Percentiles rank a stretch among this genome's conserved stretches.
phyloP scores from a whole-genome alignment of 1,284 basidiomycete genomes.

The Trichosporon ovoides region DNA sequence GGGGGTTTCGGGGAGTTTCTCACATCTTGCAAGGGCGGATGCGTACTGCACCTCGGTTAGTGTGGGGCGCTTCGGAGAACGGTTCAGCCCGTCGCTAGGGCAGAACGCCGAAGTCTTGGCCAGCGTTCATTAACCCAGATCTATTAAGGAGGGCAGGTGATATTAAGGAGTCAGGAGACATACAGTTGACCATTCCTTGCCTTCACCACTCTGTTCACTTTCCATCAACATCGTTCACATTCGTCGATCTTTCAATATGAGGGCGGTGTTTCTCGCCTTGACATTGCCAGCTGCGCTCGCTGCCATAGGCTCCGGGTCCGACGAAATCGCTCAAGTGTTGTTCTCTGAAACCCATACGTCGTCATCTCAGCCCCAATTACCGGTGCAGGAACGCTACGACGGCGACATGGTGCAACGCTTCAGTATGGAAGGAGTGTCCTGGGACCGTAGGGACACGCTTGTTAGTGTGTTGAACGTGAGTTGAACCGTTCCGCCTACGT shows the following conservation, averaged over 20 bases:
- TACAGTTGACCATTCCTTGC: neutral
- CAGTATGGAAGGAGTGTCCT: neutral
- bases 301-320: neutral
- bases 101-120: too few species aligned
- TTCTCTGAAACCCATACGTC: neutral
- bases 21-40: too few species aligned
- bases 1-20: too few species aligned
- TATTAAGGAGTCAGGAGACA: too few species aligned
- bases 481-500: neutral
- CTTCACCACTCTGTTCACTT: neutral
- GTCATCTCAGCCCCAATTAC: neutral
- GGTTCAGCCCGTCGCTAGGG: too few species aligned
- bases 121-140: too few species aligned
- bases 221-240: neutral
- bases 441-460: neutral
- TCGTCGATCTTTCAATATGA: neutral
- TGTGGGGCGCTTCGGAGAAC: too few species aligned
- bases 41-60: too few species aligned
- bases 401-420: neutral
- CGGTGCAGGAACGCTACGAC: neutral
- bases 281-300: neutral
- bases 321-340: neutral
- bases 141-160: neutral
- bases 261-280: neutral
- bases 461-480: neutral